phyloP scores from a whole-genome alignment of 257 asterid species.

The Coffea eugenioides region DNA sequence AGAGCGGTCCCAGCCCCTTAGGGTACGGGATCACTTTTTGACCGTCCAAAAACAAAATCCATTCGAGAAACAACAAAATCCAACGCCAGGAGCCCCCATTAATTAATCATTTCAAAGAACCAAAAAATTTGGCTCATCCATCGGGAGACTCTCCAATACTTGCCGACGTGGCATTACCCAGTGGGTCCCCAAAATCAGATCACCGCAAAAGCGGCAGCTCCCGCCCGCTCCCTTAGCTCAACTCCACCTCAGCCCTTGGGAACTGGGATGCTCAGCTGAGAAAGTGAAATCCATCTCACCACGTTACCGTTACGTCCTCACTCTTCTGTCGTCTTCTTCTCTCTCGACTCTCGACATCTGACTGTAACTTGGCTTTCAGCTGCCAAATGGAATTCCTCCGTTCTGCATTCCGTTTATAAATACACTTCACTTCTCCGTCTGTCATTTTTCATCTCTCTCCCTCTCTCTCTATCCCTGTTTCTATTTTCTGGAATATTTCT shows the following conservation, averaged over 20 bases:
- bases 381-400: slow-evolving; percentile 7
- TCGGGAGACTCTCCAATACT: neutral
- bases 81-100: no score
- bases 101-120: neutral
- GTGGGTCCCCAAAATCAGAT: neutral
- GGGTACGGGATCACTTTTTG: no score
- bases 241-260: no score
- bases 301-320: neutral
- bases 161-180: neutral
- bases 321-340: neutral
- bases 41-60: no score
- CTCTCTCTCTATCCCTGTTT: neutral
- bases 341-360: neutral
- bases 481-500: neutral
- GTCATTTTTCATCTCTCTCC: neutral
- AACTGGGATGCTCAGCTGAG: no score
- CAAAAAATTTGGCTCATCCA: neutral
- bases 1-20: no score
- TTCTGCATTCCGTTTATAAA: neutral
- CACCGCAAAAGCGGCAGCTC: neutral
- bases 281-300: neutral
- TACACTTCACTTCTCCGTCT: neutral
- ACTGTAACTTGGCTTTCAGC: neutral
- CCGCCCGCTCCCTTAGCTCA: no score
- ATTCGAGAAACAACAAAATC: no score